Base-by-base conservation (phyloP, 148 eudicot species). In the Arctostaphylos glauca region DNA sequence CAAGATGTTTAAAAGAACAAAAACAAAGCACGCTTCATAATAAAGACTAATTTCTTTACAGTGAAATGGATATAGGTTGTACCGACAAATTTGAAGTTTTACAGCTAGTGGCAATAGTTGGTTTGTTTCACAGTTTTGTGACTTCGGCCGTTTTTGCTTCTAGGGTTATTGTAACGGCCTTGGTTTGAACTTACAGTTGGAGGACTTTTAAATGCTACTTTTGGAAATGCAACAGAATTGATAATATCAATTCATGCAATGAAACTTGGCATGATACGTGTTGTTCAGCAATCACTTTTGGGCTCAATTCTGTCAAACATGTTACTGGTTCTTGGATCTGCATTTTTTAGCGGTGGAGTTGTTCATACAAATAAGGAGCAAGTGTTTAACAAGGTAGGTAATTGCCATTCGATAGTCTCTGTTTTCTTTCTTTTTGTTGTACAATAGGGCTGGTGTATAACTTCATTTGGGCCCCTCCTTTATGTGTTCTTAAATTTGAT, bases 171-270 rank as follows among this genome's bases (percentile, higher is more conserved):
- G 14, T 58, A 56, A 52, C 38, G 48, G 9, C 62, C 38, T 68
- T 56, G 23, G 72, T 80, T 80, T 84, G 84, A 62, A 60, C 48
- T 75, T 86, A 78, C 87, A 88, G 90, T 86, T 72, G 88, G 88
- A 31, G 88, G 87, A 19, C 88, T 88, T 84, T 49, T 86, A 64
- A 88, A 80, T 88, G 90, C 90, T 60, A 88, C 88, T 60, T 88
- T 86, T 86, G 90, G 90, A 15, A 88, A 88, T 83, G 91, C 91
- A 13, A 86, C 89, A 7, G 91, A 88, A 78, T 19, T 88, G 56
- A 88, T 88, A 82, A 88, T 88, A 72, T 86, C 89, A 15, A 83
- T 88, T 72, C 68, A 82, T 82, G 91, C 91, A 55, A 48, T 88
- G 83, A 84, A 43, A 74, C 78, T 58, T 47, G 87, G 84, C 50